phyloP scores from a whole-genome alignment of 108 stramenopile genomes.

The Nannochloropsis oceanica region DNA sequence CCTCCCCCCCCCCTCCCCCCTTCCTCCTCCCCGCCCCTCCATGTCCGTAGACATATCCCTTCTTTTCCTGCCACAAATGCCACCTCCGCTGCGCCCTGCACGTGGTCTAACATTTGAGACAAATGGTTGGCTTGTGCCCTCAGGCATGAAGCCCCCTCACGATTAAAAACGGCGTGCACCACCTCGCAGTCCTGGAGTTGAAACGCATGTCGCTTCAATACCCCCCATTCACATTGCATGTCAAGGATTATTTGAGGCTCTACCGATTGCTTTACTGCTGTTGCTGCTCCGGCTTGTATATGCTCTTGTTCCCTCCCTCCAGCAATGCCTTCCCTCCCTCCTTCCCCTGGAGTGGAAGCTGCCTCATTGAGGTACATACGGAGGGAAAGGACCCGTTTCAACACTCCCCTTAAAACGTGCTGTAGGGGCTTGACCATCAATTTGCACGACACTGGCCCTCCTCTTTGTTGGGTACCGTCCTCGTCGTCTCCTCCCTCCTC shows the following conservation, averaged over 20 bases:
- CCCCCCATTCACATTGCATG: constrained; percentile 26
- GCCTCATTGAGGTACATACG: not conserved
- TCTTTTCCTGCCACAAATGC: constrained; percentile 1
- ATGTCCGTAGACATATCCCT: not conserved
- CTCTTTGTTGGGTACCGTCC: not conserved
- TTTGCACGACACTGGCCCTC: constrained; percentile 18
- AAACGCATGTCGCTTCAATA: constrained; percentile 14
- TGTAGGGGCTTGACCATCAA: constrained; percentile 28
- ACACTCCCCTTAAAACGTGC: constrained; percentile 11
- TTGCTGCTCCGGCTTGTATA: not conserved
- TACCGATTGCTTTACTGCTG: not conserved
- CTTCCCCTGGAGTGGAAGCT: not conserved
- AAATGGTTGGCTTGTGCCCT: constrained; percentile 12
- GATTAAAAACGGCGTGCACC: constrained; percentile 21
- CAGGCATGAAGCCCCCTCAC: constrained; percentile 6
- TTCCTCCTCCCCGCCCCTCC: not conserved
- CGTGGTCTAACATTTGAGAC: constrained; percentile 14
- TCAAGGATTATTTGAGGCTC: constrained; percentile 26
- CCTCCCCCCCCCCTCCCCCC: not conserved
- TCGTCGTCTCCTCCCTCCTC: not conserved
- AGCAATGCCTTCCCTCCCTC: constrained; percentile 3
- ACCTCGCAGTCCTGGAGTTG: constrained; percentile 26
- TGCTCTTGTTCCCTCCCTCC: not conserved
- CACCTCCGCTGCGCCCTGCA: constrained; percentile 19
- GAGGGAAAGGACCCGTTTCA: not conserved